These are phyloP conservation scores for Penicillium verhagenii DNA, from an alignment of 495 filamentous ascomycete genomes.

Conservation along the genomic window DNA sequence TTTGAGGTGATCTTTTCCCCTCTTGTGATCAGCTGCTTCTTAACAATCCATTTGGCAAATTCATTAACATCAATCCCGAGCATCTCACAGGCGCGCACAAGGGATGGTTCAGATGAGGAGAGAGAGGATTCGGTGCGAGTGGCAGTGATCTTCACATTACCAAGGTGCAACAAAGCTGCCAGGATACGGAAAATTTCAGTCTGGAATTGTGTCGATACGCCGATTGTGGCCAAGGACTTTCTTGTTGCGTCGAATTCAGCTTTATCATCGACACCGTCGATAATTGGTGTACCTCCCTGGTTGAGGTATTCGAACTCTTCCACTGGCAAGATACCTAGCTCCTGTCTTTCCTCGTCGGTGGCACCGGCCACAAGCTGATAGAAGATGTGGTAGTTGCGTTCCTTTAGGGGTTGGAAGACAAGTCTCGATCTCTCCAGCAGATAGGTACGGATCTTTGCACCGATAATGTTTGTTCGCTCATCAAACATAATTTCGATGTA, in stretches of 20 bases:
- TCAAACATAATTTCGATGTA: slow-evolving; percentile 99
- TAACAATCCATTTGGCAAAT: slow-evolving; percentile 98
- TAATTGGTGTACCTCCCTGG: slow-evolving; percentile 85
- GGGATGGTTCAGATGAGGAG: slow-evolving; percentile 73
- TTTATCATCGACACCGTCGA: slow-evolving; percentile 95
- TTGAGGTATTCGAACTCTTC: slow-evolving; percentile 96
- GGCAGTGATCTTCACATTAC: slow-evolving; percentile 92
- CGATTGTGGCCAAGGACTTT: slow-evolving; percentile 83
- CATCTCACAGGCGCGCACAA: slow-evolving; percentile 79
- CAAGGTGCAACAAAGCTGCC: slow-evolving; percentile 89
- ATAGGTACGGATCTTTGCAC: slow-evolving; percentile 94
- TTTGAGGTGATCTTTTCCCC: slow-evolving; percentile 98
- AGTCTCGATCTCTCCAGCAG: slow-evolving; percentile 91
- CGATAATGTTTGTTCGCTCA: slow-evolving; percentile 91
- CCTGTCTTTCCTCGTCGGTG: slow-evolving; percentile 77
- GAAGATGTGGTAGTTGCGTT: slow-evolving; percentile 99
- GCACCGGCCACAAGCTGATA: slow-evolving; percentile 96
- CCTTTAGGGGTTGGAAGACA: slow-evolving; percentile 97
- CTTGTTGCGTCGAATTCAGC: slow-evolving; percentile 87
- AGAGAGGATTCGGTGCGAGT: slow-evolving; percentile 85
- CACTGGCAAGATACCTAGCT: slow-evolving; percentile 71
- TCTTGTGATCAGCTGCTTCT: slow-evolving; percentile 96
- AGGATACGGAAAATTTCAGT: slow-evolving; percentile 86
- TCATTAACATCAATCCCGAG: slow-evolving; percentile 83
- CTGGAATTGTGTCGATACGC: slow-evolving; percentile 72